Evolutionary conservation across 2,329 filamentous ascomycete species (phyloP), one percentile per base, ranked within the genome.

Genomic region (Xylariales sp.): DNA sequence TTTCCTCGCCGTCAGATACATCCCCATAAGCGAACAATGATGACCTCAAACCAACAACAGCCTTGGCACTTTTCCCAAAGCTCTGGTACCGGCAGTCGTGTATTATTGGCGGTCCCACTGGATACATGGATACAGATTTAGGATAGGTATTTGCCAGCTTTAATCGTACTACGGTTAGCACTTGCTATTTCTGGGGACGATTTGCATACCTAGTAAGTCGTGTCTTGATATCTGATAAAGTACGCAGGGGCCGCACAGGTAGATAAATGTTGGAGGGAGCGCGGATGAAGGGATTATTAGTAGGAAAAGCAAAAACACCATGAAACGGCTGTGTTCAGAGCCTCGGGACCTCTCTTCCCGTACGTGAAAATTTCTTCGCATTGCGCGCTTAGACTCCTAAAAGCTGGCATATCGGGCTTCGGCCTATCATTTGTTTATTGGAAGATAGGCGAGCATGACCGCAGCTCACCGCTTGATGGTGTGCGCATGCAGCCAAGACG

Each of bases 401-500:
- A 58, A 59, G 34, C 14, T 23, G 23, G 49, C 8, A 59, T 58
- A 65, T 70, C 60, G 54, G 68, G 54, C 49, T 30, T 14, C 14
- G 36, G 23, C 45, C 48, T 36, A 28, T 41, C 16, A 57, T 65
- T 59, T 30, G 58, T 49, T 62, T 65, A 39, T 48, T 57, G 34
- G 7, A 61, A 58, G 54, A 59, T 48, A 58, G 64, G 32, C 59
- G 54, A 63, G 36, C 58, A 55, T 66, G 53, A 23, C 53, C 58
- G 62, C 50, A 60, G 50, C 58, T 68, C 68, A 70, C 68, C 65
- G 68, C 68, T 55, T 63, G 50, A 65, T 64, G 65, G 62, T 57
- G 54, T 65, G 65, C 62, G 60, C 59, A 68, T 68, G 68, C 68
- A 63, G 65, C 62, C 62, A 68, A 65, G 62, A 65, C 54, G 34